Evolutionary conservation across 108 stramenopile genomes (phyloP).

Genomic region (Stephanodiscus triporus): DNA sequence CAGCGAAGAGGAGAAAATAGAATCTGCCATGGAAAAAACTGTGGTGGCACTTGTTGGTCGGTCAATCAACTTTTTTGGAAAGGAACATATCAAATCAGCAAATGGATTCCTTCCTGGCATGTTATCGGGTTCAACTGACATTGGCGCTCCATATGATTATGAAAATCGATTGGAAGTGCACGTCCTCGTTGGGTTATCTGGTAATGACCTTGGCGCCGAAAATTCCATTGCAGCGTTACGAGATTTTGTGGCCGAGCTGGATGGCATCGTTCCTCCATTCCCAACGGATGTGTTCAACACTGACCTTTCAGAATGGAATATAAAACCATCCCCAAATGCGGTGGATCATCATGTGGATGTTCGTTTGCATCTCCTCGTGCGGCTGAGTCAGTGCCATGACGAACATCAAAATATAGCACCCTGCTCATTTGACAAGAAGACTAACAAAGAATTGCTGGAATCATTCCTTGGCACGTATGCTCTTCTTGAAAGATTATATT

Average conservation of each 20-base stretch:
- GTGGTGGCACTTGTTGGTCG: conserved; percentile 40
- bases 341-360: conserved; percentile 36
- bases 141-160: conserved; percentile 28
- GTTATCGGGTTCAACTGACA: conserved; percentile 6
- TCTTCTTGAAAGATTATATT: conserved; percentile 36
- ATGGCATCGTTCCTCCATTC: conserved; percentile 44
- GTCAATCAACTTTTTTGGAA: conserved; percentile 33
- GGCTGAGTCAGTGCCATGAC: conserved; percentile 20
- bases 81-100: conserved; percentile 21
- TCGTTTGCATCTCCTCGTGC: conserved; percentile 38
- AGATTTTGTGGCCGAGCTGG: conserved; percentile 31
- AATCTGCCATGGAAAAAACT: conserved; percentile 21
- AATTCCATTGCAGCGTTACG: conserved; percentile 28
- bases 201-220: conserved; percentile 25
- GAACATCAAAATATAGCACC: conserved; percentile 1
- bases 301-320: conserved; percentile 8
- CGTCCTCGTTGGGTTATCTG: conserved; percentile 28
- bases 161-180: conserved; percentile 45
- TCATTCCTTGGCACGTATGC: conserved; percentile 28
- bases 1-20: conserved; percentile 25
- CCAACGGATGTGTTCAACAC: conserved; percentile 16
- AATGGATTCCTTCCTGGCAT: conserved; percentile 6
- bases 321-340: conserved; percentile 1
- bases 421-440: conserved; percentile 16
- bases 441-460: conserved; percentile 15